These are phyloP conservation scores for Przewalskia tangutica DNA, from an alignment of 257 asterid genomes.

Conservation along the genomic window DNA sequence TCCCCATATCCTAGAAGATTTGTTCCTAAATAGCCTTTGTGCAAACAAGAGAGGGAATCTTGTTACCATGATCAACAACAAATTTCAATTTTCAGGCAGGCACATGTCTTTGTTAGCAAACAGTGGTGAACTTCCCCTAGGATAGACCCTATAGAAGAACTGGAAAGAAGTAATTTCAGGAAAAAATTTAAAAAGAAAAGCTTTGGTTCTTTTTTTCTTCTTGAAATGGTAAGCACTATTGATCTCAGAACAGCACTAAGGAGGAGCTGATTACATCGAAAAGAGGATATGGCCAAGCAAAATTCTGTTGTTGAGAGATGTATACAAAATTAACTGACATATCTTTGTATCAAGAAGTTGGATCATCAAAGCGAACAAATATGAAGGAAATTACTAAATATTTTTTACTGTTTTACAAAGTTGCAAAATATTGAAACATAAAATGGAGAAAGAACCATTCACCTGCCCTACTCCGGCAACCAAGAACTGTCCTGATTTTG, in stretches of 20 bases:
- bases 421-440: neutral
- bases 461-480: constrained; percentile 98
- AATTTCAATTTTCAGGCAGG: neutral
- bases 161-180: neutral
- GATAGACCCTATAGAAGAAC: neutral
- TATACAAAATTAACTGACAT: neutral
- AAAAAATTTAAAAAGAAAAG: neutral
- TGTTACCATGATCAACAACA: neutral
- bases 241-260: too few relatives aligned
- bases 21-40: neutral
- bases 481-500: constrained; percentile 77
- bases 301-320: neutral
- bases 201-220: neutral
- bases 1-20: neutral
- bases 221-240: too few relatives aligned
- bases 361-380: neutral
- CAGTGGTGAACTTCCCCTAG: neutral
- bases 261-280: too few relatives aligned
- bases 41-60: neutral
- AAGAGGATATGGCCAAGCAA: neutral
- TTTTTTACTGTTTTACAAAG: neutral
- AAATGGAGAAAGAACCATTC: constrained; percentile 1
- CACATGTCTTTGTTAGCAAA: neutral
- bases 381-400: neutral
- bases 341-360: neutral